Conservation (phyloP, 177 flowering plant genomes). For the Telopea speciosissima region DNA sequence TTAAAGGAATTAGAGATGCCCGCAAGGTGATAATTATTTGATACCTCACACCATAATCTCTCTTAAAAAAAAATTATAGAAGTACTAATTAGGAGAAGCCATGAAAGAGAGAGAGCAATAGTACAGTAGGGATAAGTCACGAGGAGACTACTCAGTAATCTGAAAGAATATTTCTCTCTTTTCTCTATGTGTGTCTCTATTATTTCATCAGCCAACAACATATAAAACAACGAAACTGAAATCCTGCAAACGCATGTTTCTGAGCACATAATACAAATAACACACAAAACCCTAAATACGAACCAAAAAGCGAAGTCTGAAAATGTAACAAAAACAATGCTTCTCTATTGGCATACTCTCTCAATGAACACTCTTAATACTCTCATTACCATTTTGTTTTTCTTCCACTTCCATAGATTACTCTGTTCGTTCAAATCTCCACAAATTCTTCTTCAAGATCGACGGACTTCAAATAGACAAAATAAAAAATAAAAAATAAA, state of each 20-base stretch:
- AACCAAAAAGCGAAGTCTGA: neutral
- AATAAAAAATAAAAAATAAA: neutral
- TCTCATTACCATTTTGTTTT: neutral
- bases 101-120: neutral
- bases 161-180: constrained; percentile 23
- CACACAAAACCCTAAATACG: constrained; percentile 1
- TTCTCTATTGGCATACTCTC: neutral
- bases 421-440: no score
- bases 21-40: no score
- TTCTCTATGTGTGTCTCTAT: no score
- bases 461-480: neutral
- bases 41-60: no score
- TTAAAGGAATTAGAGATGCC: no score
- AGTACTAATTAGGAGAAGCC: neutral
- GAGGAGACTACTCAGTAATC: constrained; percentile 15
- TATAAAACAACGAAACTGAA: constrained; percentile 36
- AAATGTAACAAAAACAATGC: neutral
- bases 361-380: neutral
- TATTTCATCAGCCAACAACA: constrained; percentile 29
- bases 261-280: constrained; percentile 15
- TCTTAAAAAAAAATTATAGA: no score
- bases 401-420: neutral
- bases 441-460: neutral
- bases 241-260: constrained; percentile 25
- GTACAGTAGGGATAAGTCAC: constrained; percentile 11